Evolutionary conservation across 805 yeast genomes (phyloP), one percentile per base, ranked within the genome.

Genomic region (Clavispora carvajalis): DNA sequence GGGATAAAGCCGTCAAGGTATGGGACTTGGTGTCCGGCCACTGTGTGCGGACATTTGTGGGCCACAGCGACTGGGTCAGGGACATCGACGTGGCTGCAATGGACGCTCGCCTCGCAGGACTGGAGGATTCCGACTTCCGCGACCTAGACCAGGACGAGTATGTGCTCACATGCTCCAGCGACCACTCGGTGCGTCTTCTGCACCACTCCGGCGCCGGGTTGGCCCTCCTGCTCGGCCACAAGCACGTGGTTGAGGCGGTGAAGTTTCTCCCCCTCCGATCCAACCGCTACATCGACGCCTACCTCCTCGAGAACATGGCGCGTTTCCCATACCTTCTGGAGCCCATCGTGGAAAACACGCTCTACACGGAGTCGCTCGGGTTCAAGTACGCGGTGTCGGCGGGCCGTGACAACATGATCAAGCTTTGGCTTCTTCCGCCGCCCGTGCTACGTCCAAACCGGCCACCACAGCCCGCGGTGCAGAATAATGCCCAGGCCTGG

Each of bases 11-110:
- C 1, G 71, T 82, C 6, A 79, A 73, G 50, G 52, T 78, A 2
- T 84, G 90, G 90, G 85, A 85, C 58, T 54, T 82, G 6, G 60
- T 67, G 2, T 71, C 78, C 3, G 96, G 95, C 0, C 79, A 77
- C 70, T 77, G 88, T 44, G 49, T 77, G 13, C 72, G 74, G 44
- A 77, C 85, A 0, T 77, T 88, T 41, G 70, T 75, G 12, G 91
- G 90, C 1, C 97, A 90, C 60, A 74, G 85, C 8, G 96, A 88
- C 48, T 90, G 97, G 97, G 88, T 88, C 4, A 67, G 95, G 42
- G 68, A 77, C 9, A 48, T 88, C 2, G 87, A 80, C 46, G 65
- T 57, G 9, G 58, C 54, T 0, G 44, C 49, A 36, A 34, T 52
- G 18, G 49, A 57, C 36, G 34, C 50, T 7, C 39, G 40, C 11